These are phyloP conservation scores for Fusarium subtropicale DNA, from an alignment of 2,329 filamentous ascomycete species.

Conservation along the genomic window DNA sequence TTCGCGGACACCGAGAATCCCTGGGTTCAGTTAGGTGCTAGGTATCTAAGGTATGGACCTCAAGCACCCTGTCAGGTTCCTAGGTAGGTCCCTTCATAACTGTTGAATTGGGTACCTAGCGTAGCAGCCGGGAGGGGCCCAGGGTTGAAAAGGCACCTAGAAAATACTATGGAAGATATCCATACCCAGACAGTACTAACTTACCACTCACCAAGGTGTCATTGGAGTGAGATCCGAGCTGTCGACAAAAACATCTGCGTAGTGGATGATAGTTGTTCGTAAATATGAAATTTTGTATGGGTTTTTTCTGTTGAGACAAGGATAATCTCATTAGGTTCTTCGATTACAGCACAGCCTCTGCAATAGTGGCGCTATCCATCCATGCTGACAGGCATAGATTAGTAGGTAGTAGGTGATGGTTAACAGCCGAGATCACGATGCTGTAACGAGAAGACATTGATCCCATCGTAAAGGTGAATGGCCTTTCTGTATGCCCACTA, in stretches of 20 bases:
- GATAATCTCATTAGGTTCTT: neutral
- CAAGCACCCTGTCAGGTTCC: neutral
- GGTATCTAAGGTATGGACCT: neutral
- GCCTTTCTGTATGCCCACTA: neutral
- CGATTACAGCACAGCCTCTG: conserved; percentile 16
- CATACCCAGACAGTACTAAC: neutral
- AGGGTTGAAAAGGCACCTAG: neutral
- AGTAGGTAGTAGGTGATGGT: neutral
- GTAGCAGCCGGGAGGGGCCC: neutral
- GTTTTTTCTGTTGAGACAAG: neutral
- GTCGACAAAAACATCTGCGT: neutral
- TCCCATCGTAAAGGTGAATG: neutral
- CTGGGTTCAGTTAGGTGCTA: too few species aligned
- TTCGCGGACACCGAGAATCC: neutral
- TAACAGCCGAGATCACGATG: neutral
- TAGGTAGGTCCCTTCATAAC: neutral
- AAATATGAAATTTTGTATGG: neutral
- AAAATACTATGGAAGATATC: too few species aligned
- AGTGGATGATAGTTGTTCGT: neutral
- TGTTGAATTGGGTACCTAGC: conserved; percentile 1
- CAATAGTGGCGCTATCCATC: conserved; percentile 5
- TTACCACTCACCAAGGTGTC: neutral
- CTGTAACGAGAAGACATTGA: neutral
- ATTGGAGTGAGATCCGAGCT: conserved; percentile 3
- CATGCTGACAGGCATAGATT: neutral